Base-by-base conservation (phyloP, 768 basidiomycete genomes). In the Fomitopsis serialis region DNA sequence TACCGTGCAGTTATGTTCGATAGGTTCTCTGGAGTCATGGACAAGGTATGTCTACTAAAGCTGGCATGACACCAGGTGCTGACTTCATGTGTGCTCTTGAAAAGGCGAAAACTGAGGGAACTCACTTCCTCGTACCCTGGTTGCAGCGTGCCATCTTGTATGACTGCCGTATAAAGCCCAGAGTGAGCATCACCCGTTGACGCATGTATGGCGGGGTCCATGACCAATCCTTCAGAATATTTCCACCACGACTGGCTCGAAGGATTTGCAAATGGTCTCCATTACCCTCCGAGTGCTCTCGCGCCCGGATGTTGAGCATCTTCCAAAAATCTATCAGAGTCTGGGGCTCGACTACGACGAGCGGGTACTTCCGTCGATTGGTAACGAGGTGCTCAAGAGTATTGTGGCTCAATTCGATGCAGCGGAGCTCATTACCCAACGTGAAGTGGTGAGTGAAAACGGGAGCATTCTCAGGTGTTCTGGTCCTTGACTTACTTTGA, bases 351-450 rank as follows among this genome's bases (percentile, higher is more conserved):
- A 98, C 69, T 99, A 98, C 68, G 97, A 98, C 70, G 97, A 99
- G 75, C 84, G 97, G 62, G 95, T 98, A 0, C 75, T 98, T 27
- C 96, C 96, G 2, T 97, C 95, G 42, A 95, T 98, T 65, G 96
- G 94, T 36, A 98, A 98, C 62, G 96, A 98, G 74, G 96, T 99
- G 12, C 67, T 99, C 59, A 99, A 99, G 74, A 91, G 89, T 58
- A 98, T 97, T 54, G 97, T 99, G 1, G 97, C 97, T 4, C 96
- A 98, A 67, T 98, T 98, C 61, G 96, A 99, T 68, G 97, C 93
- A 23, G 91, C 92, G 13, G 93, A 97, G 71, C 74, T 97, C 60
- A 97, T 98, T 62, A 98, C 96, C 2, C 96, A 98, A 70, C 85
- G 96, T 66, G 96, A 98, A 80, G 87, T 98, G 60, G 96, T 96